Base-by-base conservation (phyloP, 345 rosid species). In the Eucalyptus rudis region DNA sequence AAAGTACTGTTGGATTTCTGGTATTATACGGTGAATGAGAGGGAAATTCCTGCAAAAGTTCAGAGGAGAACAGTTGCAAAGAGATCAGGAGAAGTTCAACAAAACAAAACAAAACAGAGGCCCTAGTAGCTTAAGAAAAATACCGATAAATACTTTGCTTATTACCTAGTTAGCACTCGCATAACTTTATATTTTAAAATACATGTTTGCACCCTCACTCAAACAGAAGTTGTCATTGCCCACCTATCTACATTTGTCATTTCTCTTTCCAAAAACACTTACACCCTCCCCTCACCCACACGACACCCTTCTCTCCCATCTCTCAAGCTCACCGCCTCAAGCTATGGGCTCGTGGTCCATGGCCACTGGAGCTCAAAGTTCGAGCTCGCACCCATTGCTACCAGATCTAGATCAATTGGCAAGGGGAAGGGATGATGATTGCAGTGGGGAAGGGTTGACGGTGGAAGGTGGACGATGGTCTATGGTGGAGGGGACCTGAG, bases 1-100 rank as follows among this genome's bases (percentile, higher is more conserved):
- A 89, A 97, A 97, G 92, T 96, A 96, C 92, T 92, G 93, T 86
- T 93, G 95, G 88, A 97, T 96, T 94, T 97, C 98, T 1, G 97
- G 99, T 88, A 95, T 86, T 64, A 95, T 96, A 6, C 95, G 91
- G 91, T 95, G 96, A 92, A 96, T 94, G 91, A 96, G 92, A 90
- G 96, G 94, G 85, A 92, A 91, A 86, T 94, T 97, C 95, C 97
- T 95, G 96, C 93, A 92, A 68, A 76, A 40, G 40, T 76, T 40
- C 83, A 76, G 47, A 76, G 83, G 29, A 76, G 47, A 76, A 76
- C 27, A 76, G 45, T 76, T 36, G 47, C 83, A 20, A 36, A 76
- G 83, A 76, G 47, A 76, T 40, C 83, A 76, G 83, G 29, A 76
- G 19, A 64, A n/a, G 83, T 76, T 10, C 47, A 10, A 36, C 7